Evolutionary conservation across 805 yeast genomes (phyloP), one percentile per base, ranked within the genome.

Genomic region (Lachancea mirantina): DNA sequence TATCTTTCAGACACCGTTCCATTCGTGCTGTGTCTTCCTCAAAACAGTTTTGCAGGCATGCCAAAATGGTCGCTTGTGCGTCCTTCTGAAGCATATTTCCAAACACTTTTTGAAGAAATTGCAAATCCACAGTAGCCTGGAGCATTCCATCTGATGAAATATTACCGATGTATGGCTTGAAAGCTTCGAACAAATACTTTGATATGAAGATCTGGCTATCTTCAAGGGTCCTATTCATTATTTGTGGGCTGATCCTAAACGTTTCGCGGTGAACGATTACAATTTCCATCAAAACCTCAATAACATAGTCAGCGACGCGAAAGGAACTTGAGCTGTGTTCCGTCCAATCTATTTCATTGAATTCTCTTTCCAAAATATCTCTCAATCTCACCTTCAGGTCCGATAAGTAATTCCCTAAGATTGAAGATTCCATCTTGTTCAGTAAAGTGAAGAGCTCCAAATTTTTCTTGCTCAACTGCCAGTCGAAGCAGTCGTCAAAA

Each of bases 181-280:
- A 23, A 37, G 57, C 36, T 58, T 65, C 48, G 59, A 59, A 39
- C 62, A 51, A n/a, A 55, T 45, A 36, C 52, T 54, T 19, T 47
- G 61, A 25, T 58, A 53, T 35, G 46, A 55, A 47, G 59, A 69
- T 28, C 56, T 67, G 54, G 50, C 65, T 34, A 28, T 67, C 72
- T 16, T 59, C 53, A n/a, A 75, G 49, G 2, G 74, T 67, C 8
- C 60, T 57, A 13, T 55, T 50, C 8, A 74, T 62, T 23, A 74
- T 46, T 21, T 61, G 65, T 2, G 70, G 65, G 0, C 77, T 70
- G 9, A 72, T 65, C 26, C 64, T 64, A 19, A 60, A 49, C 22
- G 75, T 73, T 27, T 66, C 67, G 13, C 76, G 62, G 43, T 75
- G 78, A 1, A 71, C 70, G 14, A 64, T 59, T 4, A 76, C 72